These are phyloP conservation scores for Suhomyces bokatorum DNA, from an alignment of 1,139 yeast genomes.

Conservation along the genomic window DNA sequence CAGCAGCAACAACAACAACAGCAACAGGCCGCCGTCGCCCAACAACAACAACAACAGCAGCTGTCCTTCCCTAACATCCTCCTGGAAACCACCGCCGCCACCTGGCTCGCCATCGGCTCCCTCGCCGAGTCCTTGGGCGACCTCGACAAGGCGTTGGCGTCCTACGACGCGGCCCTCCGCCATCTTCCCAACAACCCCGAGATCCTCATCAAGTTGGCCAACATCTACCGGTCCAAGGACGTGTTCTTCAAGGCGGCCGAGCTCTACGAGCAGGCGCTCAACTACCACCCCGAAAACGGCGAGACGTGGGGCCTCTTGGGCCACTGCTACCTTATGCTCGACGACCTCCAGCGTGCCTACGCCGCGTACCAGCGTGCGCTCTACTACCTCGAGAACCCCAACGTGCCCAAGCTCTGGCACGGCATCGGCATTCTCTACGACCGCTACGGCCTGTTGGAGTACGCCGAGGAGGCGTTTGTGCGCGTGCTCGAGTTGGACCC, in stretches of 20 bases:
- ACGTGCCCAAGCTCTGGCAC: conserved; percentile 97
- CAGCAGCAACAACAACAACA: neutral
- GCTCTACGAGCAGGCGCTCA: conserved; percentile 81
- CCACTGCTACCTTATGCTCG: conserved; percentile 95
- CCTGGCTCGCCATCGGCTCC: conserved; percentile 91
- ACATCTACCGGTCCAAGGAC: conserved; percentile 83
- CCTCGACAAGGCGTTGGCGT: conserved; percentile 82
- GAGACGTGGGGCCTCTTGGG: conserved; percentile 98
- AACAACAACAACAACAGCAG: neutral
- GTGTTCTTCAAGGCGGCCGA: conserved; percentile 93
- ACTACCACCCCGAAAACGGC: conserved; percentile 83
- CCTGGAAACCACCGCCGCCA: conserved; percentile 77
- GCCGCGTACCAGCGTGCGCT: conserved; percentile 96
- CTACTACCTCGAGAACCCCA: conserved; percentile 86
- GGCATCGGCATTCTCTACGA: conserved; percentile 96
- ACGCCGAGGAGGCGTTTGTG: conserved; percentile 97
- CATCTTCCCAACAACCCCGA: conserved; percentile 85
- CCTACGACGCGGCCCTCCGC: conserved; percentile 87
- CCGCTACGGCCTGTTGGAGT: conserved; percentile 91
- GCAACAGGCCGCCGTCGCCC: neutral
- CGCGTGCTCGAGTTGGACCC: conserved; percentile 95
- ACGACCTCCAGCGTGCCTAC: conserved; percentile 92
- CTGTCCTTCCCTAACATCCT: conserved; percentile 19
- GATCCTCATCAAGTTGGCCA: conserved; percentile 82
- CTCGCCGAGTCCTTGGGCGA: conserved; percentile 90